These are phyloP conservation scores for Plasmodium chabaudi DNA, from an alignment of 169 alveolate species.

Conservation along the genomic window DNA sequence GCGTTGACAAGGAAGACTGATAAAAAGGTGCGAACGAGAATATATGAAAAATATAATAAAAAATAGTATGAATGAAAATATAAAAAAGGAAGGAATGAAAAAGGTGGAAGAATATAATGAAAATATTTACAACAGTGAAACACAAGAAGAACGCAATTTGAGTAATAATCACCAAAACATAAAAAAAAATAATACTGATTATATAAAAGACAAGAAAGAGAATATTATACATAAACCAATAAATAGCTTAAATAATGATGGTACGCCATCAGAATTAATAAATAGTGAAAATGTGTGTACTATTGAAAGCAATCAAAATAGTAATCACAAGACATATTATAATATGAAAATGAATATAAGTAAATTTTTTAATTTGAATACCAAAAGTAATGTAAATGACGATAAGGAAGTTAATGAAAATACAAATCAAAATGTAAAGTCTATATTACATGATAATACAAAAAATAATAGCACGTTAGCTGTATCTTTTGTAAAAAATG, in stretches of 20 bases:
- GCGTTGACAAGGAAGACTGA: not conserved
- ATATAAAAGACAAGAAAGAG: slow-evolving; percentile 3
- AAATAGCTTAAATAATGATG: slow-evolving; percentile 2
- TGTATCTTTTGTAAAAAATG: not conserved
- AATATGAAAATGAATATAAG: not conserved
- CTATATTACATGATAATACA: not conserved
- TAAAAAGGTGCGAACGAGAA: not conserved
- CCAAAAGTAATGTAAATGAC: not conserved
- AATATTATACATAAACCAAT: not conserved
- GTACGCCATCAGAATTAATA: not conserved
- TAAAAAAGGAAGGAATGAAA: slow-evolving; percentile 26
- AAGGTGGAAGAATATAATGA: slow-evolving; percentile 14
- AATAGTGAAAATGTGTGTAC: slow-evolving; percentile 14
- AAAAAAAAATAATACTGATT: not conserved
- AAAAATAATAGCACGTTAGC: not conserved
- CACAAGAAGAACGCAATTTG: not conserved
- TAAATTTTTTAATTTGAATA: not conserved
- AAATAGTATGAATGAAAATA: slow-evolving; percentile 11
- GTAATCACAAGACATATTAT: not conserved
- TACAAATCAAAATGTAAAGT: not conserved
- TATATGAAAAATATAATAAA: slow-evolving; percentile 10
- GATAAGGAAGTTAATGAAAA: slow-evolving; percentile 4
- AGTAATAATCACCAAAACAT: not conserved
- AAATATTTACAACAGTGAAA: slow-evolving; percentile 8
- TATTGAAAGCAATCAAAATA: not conserved